Evolutionary conservation across 768 basidiomycete species (phyloP), one percentile per base, ranked within the genome.

Genomic region (Podaxis rugospora): DNA sequence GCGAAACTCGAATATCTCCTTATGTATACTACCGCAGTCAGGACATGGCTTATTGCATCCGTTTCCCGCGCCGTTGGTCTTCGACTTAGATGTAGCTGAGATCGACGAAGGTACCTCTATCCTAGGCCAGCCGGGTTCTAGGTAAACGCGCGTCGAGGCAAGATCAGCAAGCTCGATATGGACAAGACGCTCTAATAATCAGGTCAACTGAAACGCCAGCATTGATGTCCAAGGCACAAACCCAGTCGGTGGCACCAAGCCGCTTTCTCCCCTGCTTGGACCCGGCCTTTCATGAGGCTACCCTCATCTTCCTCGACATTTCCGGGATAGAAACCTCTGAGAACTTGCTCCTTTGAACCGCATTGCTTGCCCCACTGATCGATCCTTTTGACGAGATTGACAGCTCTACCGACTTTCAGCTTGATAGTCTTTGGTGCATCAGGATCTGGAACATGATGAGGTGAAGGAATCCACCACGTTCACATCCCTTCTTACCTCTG

Each of bases 341-440:
- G 72, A 39, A 91, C 81, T 55, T 87, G 89, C 65, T 86, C 82
- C 70, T 88, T 90, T 6, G 89, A 90, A 3, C 83, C 83, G 62
- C 92, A 94, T 66, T 91, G 89, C 66, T 88, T 92, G 21, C 79
- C 79, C 92, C 92, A 93, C 66, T 94, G 81, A 68, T 88, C 84
- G 50, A 92, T 78, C 32, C 92, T 79, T 66, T 87, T 87, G 32
- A 78, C 81, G 23, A 92, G 79, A 69, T 92, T 92, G 37, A 83
- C 81, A 1, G 92, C 80, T 36, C 92, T 83, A 14, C 92, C 93
- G 25, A 93, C 89, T 77, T 94, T 93, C 65, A 92, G 77, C 66
- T 85, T 83, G 63, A 90, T 74, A 6, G 77, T 71, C 36, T 76
- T 70, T 1, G 71, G 28, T 47, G 52, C 52, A 21, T 10, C 56